Evolutionary conservation across 176 grass and related monocot species (phyloP).

Genomic region (Bromus sterilis): DNA sequence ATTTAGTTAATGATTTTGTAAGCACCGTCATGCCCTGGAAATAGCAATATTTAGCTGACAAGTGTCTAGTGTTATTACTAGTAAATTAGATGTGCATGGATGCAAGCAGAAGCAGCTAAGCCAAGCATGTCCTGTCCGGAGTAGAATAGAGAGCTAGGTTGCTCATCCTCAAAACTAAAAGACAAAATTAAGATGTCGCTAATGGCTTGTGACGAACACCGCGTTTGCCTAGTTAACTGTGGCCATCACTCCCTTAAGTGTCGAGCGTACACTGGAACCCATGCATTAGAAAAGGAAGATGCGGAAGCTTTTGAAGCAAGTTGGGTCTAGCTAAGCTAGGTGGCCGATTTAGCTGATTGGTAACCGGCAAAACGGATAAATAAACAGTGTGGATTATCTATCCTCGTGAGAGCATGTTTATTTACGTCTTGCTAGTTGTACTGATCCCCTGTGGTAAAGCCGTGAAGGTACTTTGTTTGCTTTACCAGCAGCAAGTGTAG

Average conservation of each 20-base stretch:
- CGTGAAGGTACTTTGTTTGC: too few relatives aligned
- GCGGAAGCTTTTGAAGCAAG: neutral
- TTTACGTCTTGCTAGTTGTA: neutral
- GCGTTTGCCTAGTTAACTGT: neutral
- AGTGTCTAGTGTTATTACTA: neutral
- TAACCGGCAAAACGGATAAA: neutral
- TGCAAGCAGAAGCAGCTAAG: neutral
- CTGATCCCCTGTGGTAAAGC: too few relatives aligned
- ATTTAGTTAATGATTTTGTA: neutral
- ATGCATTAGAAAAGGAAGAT: neutral
- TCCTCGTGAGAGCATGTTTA: neutral
- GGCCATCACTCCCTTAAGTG: conserved; percentile 22
- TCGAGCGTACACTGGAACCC: neutral
- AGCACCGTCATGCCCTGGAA: neutral
- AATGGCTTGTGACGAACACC: neutral
- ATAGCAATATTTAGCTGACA: conserved; percentile 14
- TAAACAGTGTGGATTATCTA: neutral
- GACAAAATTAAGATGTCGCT: too few relatives aligned
- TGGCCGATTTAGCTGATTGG: neutral
- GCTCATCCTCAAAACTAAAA: too few relatives aligned
- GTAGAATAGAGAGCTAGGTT: too few relatives aligned
- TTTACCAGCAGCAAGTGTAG: neutral
- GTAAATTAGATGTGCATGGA: neutral
- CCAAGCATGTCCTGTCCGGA: neutral
- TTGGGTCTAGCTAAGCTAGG: neutral